Base-by-base conservation (phyloP, 176 grass and related monocot genomes). In the Elymus sibiricus region DNA sequence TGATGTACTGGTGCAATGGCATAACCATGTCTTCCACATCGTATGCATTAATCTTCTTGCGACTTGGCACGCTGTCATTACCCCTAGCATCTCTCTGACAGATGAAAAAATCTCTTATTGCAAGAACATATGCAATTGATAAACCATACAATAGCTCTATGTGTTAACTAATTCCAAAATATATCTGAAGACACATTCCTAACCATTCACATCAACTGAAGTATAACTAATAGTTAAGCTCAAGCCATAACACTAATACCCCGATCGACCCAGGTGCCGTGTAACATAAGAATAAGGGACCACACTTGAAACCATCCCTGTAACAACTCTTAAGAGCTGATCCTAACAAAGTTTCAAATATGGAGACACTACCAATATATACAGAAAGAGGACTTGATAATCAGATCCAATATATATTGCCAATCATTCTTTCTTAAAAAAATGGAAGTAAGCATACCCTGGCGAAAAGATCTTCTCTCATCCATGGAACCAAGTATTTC, bases 401-500 rank as follows among this genome's bases (percentile, higher is more conserved):
- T 43, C 42, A 79, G 55, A 84, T 72, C 39, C 27, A 81, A 25
- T 8, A 74, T 44, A 76, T 79, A 7, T 19, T 78, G 43, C 53
- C 56, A 58, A 44, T 14, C 6, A 21, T 21, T 79, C 65, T 76
- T 80, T 67, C 44, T 13, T 59, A 60, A 17, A 53, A 78, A 14
- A 21, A 60, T 46, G n/a, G 73, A 79, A 60, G 26, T 31, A 79
- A 75, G n/a, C 67, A 85, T 96, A 99, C 94, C 92, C 94, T 81
- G 19, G 71, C 43, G 88, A 99, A 99, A 58, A 99, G 77, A 86
- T 99, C 97, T 65, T 99, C 82, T 86, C 97, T 91, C 88, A 99
- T 97, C 97, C 97, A 99, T 46, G 94, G 97, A 83, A 99, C 97
- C 82, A 99, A 93, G 88, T 97, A 94, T 78, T 99, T 99, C 97